phyloP scores from a whole-genome alignment of 192 early-diverging fungal species.

The Coemansia sp. region DNA sequence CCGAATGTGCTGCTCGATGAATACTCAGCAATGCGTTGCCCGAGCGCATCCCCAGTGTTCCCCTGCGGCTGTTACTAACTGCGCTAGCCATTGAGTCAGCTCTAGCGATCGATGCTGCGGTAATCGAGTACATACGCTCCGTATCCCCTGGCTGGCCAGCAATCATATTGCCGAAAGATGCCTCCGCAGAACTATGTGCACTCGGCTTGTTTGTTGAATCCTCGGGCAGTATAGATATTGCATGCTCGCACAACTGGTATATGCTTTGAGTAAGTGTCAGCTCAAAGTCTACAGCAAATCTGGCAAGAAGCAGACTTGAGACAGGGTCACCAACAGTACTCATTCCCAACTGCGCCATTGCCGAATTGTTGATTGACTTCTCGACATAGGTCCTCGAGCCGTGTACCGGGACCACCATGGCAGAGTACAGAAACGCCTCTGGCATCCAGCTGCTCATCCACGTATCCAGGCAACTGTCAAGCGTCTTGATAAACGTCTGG shows the following conservation, averaged over 20 bases:
- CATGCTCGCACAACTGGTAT: constrained; percentile 53
- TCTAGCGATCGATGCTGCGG: constrained; percentile 13
- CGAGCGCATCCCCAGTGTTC: constrained; percentile 1
- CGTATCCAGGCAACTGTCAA: constrained; percentile 30
- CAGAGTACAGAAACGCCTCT: constrained; percentile 27
- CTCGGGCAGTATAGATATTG: constrained; percentile 32
- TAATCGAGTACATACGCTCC: constrained; percentile 22
- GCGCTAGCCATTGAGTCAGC: constrained; percentile 43
- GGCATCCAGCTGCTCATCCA: constrained; percentile 50
- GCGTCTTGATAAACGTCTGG: constrained; percentile 30
- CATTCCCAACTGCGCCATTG: constrained; percentile 33
- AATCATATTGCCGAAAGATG: constrained; percentile 20
- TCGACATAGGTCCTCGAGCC: constrained; percentile 30
- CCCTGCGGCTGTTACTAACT: constrained; percentile 9
- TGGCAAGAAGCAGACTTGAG: constrained; percentile 35
- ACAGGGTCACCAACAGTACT: constrained; percentile 37
- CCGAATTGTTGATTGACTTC: constrained; percentile 2
- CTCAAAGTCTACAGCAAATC: constrained; percentile 48
- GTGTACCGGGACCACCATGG: constrained; percentile 21
- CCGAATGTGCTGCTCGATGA: constrained; percentile 18
- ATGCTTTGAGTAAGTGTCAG: constrained; percentile 49
- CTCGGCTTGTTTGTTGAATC: not conserved
- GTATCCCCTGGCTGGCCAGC: not conserved
- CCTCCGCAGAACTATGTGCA: constrained; percentile 17
- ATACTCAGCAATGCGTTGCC: constrained; percentile 4